Base-by-base conservation (phyloP, 2,329 filamentous ascomycete species). In the Paramyrothecium sp. region DNA sequence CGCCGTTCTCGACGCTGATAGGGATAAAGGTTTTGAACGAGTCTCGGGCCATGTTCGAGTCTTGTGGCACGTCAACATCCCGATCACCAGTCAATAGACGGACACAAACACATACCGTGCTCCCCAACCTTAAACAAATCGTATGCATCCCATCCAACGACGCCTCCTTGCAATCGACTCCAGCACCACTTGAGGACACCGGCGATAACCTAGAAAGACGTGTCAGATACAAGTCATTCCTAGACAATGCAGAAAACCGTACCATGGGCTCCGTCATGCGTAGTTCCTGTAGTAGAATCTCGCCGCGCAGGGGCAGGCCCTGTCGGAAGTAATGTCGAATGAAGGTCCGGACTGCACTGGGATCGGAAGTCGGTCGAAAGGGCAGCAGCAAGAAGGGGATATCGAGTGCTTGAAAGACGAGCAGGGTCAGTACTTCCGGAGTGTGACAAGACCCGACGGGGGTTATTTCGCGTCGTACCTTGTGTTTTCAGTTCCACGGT, bases 141-240 rank as follows among this genome's bases (percentile, higher is more conserved):
- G 70, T 99, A 99, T 47, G 92, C 92, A 68, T 97, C 92, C 95
- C 95, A 98, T 57, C 92, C 92, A 38, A 99, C 93, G 16, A 99
- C 88, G 68, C 95, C 95, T 58, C 92, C 92, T 47, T 89, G 86
- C 53, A 99, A 80, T 75, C 95, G 87, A 72, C 91, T 93, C 95
- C 95, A 99, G 74, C 94, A 98, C 95, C 95, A 99, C 79, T 98
- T 99, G 63, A 95, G 82, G 47, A 97, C 92, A 67, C 93, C 95
- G 62, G 92, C 93, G 55, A 99, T 84, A 56, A 96, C 92, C 92
- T 97, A 61, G 30, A 44, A 21, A 50, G 20, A 38, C 52, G 53
- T 54, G 65, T 74, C 67, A 74, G 52, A 41, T 26, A 51, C 16
- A 51, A 51, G 54, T 51, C 23, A 21, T 51, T 41, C 20, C 7